Conservation (phyloP, 2,329 filamentous ascomycete genomes). For the Nemania abortiva region DNA sequence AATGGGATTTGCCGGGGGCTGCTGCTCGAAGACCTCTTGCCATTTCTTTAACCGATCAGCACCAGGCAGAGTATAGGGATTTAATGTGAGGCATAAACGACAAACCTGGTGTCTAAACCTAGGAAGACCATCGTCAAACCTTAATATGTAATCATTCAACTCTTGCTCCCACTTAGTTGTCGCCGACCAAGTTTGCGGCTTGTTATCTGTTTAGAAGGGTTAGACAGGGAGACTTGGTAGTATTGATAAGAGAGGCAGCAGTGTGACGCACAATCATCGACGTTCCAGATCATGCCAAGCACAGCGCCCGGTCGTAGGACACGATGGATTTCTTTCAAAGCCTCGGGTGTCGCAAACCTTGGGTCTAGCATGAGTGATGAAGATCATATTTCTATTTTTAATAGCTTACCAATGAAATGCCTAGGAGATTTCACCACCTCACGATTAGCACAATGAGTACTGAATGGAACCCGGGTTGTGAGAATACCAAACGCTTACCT, state of each 20-base stretch:
- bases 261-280: slow-evolving; percentile 71
- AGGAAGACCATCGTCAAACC: slow-evolving; percentile 68
- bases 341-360: slow-evolving; percentile 75
- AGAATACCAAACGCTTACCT: slow-evolving; percentile 59
- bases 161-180: slow-evolving; percentile 71
- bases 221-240: slow-evolving; percentile 10
- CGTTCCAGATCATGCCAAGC: slow-evolving; percentile 79
- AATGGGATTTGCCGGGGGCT: slow-evolving; percentile 65
- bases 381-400: neutral
- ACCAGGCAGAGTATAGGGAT: neutral
- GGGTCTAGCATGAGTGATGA: slow-evolving; percentile 18
- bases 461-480: neutral
- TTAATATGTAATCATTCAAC: slow-evolving; percentile 69
- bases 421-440: slow-evolving; percentile 41
- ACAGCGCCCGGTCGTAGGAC: slow-evolving; percentile 70
- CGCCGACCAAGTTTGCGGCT: slow-evolving; percentile 66
- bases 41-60: slow-evolving; percentile 59
- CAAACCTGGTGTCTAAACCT: slow-evolving; percentile 71
- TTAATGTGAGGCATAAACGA: slow-evolving; percentile 11
- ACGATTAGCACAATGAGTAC: slow-evolving; percentile 19
- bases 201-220: slow-evolving; percentile 66
- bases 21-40: slow-evolving; percentile 72
- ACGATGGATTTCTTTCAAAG: slow-evolving; percentile 75
- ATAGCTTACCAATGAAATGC: slow-evolving; percentile 65
- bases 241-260: neutral